Evolutionary conservation across 2,329 filamentous ascomycete species (phyloP), one percentile per base, ranked within the genome.

Genomic region (Cladorrhinum sp.): DNA sequence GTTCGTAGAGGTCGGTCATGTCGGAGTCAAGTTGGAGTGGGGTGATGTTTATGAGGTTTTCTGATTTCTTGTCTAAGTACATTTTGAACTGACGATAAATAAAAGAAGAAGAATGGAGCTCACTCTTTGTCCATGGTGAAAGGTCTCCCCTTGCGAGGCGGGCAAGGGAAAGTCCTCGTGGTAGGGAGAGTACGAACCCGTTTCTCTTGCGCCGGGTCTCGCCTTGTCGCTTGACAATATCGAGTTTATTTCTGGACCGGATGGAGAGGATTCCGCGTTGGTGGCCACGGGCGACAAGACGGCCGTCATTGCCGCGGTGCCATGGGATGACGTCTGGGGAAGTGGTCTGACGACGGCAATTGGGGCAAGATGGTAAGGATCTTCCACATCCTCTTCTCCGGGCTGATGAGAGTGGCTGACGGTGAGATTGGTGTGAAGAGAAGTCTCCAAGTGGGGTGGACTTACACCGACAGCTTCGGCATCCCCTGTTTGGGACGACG

Each of bases 1-100:
- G 55, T 13, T 57, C 41, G 55, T 67, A 68, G n/a, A 68, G 59
- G 20, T 65, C 61, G 2, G 54, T 53, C 50, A 64, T 62, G 3
- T 60, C 61, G 38, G 23, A 66, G 22, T 13, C 50, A 48, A 45
- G 36, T 38, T 36, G 53, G 53, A 45, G 36, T 38, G 53, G 53
- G 53, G 38, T 45, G 22, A 38, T 45, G 38, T 41, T 38, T 32
- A 32, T 54, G 24, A 55, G 53, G n/a, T 61, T 55, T 59, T 60
- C 32, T 59, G 41, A 36, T 38, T n/a, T n/a, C n/a, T 51, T 50
- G 20, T 18, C 50, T 45, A 29, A 41, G 49, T 49, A 55, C 38
- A 55, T 24, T 38, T 45, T 45, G n/a, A 22, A 45, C 41, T 18
- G 7, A 50, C 51, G 22, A 54, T 18, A 38, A 38, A 23, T 36